A percentile compares a stretch with the other conserved stretches of the same genome.
Conservation (phyloP, 1,284 basidiomycete genomes). For the Bondarzewia mesenterica region DNA sequence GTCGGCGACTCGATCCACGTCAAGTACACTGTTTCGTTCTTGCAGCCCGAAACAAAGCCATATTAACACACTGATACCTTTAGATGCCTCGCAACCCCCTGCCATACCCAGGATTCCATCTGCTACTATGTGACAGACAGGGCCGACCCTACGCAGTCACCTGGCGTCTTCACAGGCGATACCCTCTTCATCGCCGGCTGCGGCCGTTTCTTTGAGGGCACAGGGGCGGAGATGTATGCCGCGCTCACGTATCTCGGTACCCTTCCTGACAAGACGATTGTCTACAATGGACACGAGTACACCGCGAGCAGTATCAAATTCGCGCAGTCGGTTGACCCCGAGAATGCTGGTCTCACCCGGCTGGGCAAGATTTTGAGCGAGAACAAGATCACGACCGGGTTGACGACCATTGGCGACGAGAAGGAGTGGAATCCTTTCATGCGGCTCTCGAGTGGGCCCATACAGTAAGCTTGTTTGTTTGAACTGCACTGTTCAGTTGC, state of each 20-base stretch:
- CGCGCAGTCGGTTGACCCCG: slow-evolving; percentile 58
- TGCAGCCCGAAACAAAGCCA: not conserved
- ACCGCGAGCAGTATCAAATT: slow-evolving; percentile 65
- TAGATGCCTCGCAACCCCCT: slow-evolving; percentile 86
- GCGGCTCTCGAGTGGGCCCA: slow-evolving; percentile 48
- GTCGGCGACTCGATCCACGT: slow-evolving; percentile 67
- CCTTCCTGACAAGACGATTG: slow-evolving; percentile 76
- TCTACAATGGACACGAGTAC: slow-evolving; percentile 94
- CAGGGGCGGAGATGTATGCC: slow-evolving; percentile 76
- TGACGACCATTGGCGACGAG: slow-evolving; percentile 80
- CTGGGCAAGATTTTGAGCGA: slow-evolving; percentile 46
- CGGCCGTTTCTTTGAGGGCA: slow-evolving; percentile 97
- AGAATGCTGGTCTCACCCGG: slow-evolving; percentile 45
- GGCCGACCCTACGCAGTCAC: slow-evolving; percentile 40
- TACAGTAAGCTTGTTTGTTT: slow-evolving; percentile 38
- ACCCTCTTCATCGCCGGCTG: slow-evolving; percentile 93
- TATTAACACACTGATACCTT: not conserved
- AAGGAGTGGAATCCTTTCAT: slow-evolving; percentile 84
- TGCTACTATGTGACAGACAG: slow-evolving; percentile 76
- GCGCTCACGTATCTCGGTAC: slow-evolving; percentile 71
- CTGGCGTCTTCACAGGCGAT: slow-evolving; percentile 91
- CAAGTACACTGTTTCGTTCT: slow-evolving; percentile 37
- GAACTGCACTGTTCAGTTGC: slow-evolving; percentile 2
- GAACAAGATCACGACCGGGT: slow-evolving; percentile 60
- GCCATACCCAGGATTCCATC: slow-evolving; percentile 96